Evolutionary conservation across 257 asterid genomes (phyloP).

Genomic region (Dorcoceras hygrometricum): DNA sequence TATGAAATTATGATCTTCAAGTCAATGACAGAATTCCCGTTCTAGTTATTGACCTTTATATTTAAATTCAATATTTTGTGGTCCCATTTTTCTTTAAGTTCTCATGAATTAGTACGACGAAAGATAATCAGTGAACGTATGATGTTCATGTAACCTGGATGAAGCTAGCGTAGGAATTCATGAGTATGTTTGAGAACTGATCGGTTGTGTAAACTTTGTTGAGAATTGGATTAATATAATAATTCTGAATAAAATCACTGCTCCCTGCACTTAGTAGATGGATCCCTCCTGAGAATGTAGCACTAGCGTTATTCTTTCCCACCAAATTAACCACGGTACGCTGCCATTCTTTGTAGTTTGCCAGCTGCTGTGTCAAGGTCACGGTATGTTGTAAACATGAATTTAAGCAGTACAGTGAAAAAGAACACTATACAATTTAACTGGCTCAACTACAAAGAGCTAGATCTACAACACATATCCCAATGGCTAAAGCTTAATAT

Average conservation of each 20-base stretch:
- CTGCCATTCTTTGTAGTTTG: slow-evolving; percentile 67
- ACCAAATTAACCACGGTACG: slow-evolving; percentile 53
- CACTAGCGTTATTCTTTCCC: slow-evolving; percentile 47
- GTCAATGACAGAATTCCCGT: too few relatives aligned
- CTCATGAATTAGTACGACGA: too few relatives aligned
- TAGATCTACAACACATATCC: too few relatives aligned
- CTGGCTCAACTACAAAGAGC: too few relatives aligned
- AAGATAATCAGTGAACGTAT: too few relatives aligned
- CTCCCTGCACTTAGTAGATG: slow-evolving; percentile 86
- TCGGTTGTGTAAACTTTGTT: slow-evolving; percentile 45
- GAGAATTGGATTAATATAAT: slow-evolving; percentile 64
- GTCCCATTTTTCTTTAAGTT: too few relatives aligned
- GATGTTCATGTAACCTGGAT: slow-evolving; percentile 40
- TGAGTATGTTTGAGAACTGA: slow-evolving; percentile 62
- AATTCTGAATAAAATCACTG: slow-evolving; percentile 81
- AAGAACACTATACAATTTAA: too few relatives aligned
- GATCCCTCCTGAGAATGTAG: slow-evolving; percentile 62
- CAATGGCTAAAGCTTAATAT: too few relatives aligned
- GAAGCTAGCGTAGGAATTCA: slow-evolving; percentile 51
- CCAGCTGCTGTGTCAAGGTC: slow-evolving; percentile 54
- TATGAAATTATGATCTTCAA: too few relatives aligned
- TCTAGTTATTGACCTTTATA: too few relatives aligned
- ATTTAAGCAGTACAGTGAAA: too few relatives aligned
- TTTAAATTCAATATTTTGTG: too few relatives aligned
- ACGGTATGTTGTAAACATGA: slow-evolving; percentile 52